phyloP scores from a whole-genome alignment of 2,329 filamentous ascomycete genomes.

The Exutisphaerella laricina region DNA sequence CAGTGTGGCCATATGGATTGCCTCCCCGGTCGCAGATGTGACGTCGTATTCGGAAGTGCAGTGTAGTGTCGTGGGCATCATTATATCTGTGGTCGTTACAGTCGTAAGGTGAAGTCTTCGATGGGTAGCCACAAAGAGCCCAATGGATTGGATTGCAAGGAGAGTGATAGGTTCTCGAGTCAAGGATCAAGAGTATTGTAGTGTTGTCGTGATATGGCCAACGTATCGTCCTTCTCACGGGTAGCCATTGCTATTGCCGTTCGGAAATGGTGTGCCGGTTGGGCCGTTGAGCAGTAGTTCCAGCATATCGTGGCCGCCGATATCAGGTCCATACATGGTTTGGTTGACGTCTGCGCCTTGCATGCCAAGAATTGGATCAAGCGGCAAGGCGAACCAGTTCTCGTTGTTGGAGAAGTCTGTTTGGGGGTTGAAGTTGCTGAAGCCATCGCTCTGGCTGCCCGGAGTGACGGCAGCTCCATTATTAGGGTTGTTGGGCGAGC shows the following conservation, averaged over 20 bases:
- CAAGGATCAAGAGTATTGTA: neutral
- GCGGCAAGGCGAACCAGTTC: constrained; percentile 58
- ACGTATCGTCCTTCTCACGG: constrained; percentile 1
- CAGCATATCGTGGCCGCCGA: constrained; percentile 51
- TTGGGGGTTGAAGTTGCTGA: constrained; percentile 8
- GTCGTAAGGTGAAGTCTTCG: too few relatives aligned
- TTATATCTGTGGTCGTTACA: too few relatives aligned
- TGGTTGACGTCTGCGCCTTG: constrained; percentile 53
- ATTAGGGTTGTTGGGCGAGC: constrained; percentile 30
- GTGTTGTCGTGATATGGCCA: neutral
- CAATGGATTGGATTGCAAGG: too few relatives aligned
- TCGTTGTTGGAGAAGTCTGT: constrained; percentile 32
- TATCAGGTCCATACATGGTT: constrained; percentile 57
- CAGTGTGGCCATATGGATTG: too few relatives aligned
- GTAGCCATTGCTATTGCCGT: constrained; percentile 20
- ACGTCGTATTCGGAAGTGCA: too few relatives aligned
- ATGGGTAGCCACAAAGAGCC: too few relatives aligned
- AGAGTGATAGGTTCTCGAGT: neutral
- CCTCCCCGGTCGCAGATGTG: too few relatives aligned
- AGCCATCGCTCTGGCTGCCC: constrained; percentile 12
- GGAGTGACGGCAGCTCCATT: constrained; percentile 23
- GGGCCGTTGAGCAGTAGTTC: constrained; percentile 44
- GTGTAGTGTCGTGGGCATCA: too few relatives aligned
- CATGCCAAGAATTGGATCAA: constrained; percentile 55
- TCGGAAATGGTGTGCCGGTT: too few relatives aligned